Evolutionary conservation across 1,139 yeast species (phyloP).

Genomic region (Suhomyces bolitotheri): DNA sequence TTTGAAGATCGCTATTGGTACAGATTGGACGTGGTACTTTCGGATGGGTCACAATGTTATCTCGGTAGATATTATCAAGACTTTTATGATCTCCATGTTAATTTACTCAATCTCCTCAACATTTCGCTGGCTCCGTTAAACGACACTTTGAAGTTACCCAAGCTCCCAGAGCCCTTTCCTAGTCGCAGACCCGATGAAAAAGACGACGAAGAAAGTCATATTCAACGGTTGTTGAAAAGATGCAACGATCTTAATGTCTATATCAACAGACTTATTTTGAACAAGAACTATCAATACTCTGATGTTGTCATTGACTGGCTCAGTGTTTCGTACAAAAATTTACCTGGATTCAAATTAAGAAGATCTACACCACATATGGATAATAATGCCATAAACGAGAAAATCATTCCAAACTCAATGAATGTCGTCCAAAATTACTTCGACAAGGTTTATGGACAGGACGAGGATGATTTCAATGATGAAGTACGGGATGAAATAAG

Average conservation of each 20-base stretch:
- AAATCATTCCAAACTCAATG: slow-evolving; percentile 19
- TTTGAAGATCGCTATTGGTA: slow-evolving; percentile 44
- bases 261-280: slow-evolving; percentile 29
- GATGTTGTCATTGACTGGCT: slow-evolving; percentile 37
- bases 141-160: slow-evolving; percentile 33
- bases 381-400: slow-evolving; percentile 18
- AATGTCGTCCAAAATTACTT: slow-evolving; percentile 18
- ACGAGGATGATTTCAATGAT: slow-evolving; percentile 4
- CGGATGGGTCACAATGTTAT: slow-evolving; percentile 31
- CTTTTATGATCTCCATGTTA: slow-evolving; percentile 42
- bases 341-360: slow-evolving; percentile 24
- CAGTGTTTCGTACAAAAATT: slow-evolving; percentile 21
- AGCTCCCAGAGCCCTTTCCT: slow-evolving; percentile 47
- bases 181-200: slow-evolving; percentile 17
- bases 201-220: slow-evolving; percentile 11
- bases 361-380: slow-evolving; percentile 4
- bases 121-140: slow-evolving; percentile 15
- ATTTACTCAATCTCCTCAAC: slow-evolving; percentile 24
- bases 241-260: slow-evolving; percentile 39
- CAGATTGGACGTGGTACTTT: slow-evolving; percentile 38
- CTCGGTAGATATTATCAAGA: slow-evolving; percentile 46
- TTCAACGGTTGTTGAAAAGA: slow-evolving; percentile 26
- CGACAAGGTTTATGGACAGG: slow-evolving; percentile 4
- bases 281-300: slow-evolving; percentile 29
- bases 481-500: slow-evolving; percentile 8